Evolutionary conservation across 495 filamentous ascomycete species (phyloP), one percentile per base, ranked within the genome.

Genomic region (Aspergillus carlsbadensis): DNA sequence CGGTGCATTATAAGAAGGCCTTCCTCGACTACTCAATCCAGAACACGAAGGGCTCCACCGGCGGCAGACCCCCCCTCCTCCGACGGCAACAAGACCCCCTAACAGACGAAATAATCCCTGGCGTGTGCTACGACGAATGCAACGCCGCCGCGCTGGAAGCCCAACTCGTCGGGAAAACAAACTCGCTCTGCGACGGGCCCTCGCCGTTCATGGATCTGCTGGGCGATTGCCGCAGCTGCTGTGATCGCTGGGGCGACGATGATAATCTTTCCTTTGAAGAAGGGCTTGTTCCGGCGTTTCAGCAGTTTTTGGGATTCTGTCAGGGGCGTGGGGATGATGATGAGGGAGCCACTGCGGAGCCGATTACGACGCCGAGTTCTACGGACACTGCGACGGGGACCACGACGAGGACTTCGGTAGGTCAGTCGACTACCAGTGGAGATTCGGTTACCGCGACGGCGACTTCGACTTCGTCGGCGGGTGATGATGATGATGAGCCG

Each of bases 81-180:
- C 57, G 26, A 8, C 26, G 4, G 26, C 26, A 3, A 29, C 57
- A 60, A 45, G 73, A 10, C 78, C 81, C 5, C 7, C 71, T 10
- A 33, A 67, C 2, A 8, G 26, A 52, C 6, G n/a, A 40, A 1
- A 0, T 20, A 1, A 22, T 57, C 36, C 24, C 26, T 15, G n/a
- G n/a, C 0, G 24, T 35, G 1, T 88, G 85, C 65, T 87, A 67
- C 59, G 70, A 69, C n/a, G 42, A 64, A 6, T 88, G 85, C 64
- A 80, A 82, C 50, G 73, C 74, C 36, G 76, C 74, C 11, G 70
- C 56, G 17, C 18, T 75, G 0, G 82, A 83, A 53, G 79, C 72
- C 1, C 69, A 82, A 48, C 18, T 34, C 0, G 51, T 72, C 6
- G 84, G 84, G 11, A 84, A 82, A 53, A 52, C 54, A 0, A 34